Conservation (phyloP, 345 rosid species). For the Microthlaspi erraticum region DNA sequence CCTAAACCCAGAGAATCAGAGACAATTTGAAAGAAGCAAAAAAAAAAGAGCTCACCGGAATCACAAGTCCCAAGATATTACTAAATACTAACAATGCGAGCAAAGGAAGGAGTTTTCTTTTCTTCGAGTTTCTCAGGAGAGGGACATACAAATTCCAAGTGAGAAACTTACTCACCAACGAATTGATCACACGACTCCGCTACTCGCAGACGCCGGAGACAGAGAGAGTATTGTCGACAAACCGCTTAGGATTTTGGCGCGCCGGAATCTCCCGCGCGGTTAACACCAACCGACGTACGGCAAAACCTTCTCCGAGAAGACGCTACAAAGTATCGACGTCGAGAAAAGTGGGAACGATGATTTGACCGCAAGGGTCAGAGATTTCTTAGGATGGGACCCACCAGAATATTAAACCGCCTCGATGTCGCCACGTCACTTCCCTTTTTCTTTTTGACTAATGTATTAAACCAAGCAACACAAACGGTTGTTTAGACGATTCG, state of each 20-base stretch:
- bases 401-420: not conserved
- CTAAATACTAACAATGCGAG: not conserved
- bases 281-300: constrained; percentile 24
- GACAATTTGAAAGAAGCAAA: not conserved
- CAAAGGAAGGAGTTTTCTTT: not conserved
- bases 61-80: not conserved
- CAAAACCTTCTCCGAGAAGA: constrained; percentile 9
- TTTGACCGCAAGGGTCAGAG: not conserved
- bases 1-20: constrained; percentile 20
- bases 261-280: constrained; percentile 28
- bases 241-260: not conserved
- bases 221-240: constrained; percentile 3
- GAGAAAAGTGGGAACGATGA: not conserved
- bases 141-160: constrained; percentile 10
- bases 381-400: constrained; percentile 12
- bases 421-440: constrained; percentile 30
- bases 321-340: constrained; percentile 9
- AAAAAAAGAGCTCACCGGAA: not conserved
- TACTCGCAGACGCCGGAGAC: not conserved
- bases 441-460: not conserved
- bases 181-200: constrained; percentile 15
- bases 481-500: not conserved
- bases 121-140: constrained; percentile 2
- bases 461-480: not conserved
- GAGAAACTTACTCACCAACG: constrained; percentile 20